Evolutionary conservation across 1,284 basidiomycete genomes (phyloP).

Genomic region (Naganishia liquefaciens): DNA sequence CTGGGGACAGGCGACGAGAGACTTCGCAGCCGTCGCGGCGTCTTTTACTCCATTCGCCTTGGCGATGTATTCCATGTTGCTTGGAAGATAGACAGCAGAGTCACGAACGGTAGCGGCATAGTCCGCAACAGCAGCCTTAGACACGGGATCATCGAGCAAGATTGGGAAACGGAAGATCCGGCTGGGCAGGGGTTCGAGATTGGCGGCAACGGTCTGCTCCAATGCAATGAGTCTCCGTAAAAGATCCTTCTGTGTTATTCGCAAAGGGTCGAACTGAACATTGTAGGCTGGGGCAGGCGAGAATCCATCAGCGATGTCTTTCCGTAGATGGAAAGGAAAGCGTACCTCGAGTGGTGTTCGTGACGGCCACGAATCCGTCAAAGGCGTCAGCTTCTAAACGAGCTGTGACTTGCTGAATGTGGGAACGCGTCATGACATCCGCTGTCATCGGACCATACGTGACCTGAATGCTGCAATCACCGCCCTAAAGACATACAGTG

Average conservation of each 20-base stretch:
- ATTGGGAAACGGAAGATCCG: conserved; percentile 64
- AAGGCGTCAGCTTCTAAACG: conserved; percentile 31
- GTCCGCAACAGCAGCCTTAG: conserved; percentile 60
- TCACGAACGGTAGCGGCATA: conserved; percentile 63
- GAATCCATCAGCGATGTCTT: no score
- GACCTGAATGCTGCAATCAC: conserved; percentile 41
- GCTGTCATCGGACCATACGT: conserved; percentile 42
- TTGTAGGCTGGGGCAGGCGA: conserved; percentile 34
- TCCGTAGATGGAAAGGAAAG: neutral
- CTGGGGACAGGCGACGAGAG: conserved; percentile 41
- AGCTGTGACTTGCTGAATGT: conserved; percentile 39
- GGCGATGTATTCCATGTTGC: conserved; percentile 68
- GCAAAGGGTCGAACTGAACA: conserved; percentile 38
- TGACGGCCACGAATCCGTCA: conserved; percentile 36
- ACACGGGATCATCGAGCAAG: conserved; percentile 65
- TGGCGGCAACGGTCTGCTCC: conserved; percentile 59
- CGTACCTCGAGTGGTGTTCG: conserved; percentile 35
- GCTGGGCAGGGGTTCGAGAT: conserved; percentile 51
- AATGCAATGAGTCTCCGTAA: conserved; percentile 39
- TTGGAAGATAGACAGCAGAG: conserved; percentile 67
- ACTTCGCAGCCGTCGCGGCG: conserved; percentile 40
- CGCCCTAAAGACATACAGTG: conserved; percentile 32
- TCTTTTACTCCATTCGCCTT: conserved; percentile 63
- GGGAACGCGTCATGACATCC: conserved; percentile 36
- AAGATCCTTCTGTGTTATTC: conserved; percentile 35